A percentile compares a stretch with the other conserved stretches of the same genome.
Evolutionary conservation across 1,139 yeast species (phyloP).

Genomic region (Debaryomyces psychrophilus): DNA sequence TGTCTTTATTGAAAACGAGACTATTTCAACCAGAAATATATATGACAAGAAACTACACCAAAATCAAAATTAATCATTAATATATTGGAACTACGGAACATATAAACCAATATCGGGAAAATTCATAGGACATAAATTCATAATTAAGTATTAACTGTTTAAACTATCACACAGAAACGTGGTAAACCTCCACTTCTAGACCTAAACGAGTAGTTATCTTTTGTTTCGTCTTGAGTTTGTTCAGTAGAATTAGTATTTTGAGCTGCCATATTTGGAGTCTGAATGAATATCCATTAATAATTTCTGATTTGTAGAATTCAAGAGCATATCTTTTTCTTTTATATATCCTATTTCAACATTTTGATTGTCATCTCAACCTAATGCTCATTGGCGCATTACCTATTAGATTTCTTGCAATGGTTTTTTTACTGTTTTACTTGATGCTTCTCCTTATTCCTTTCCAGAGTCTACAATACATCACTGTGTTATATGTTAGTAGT

Average conservation of each 20-base stretch:
- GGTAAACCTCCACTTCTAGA: conserved; percentile 1
- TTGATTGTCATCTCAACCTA: conserved; percentile 1
- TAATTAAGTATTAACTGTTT: background rate
- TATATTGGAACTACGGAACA: conserved; percentile 5
- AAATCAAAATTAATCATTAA: conserved; percentile 2
- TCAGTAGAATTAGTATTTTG: conserved; percentile 7
- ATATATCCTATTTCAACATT: background rate
- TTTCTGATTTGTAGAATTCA: background rate
- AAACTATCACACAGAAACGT: conserved; percentile 6
- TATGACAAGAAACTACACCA: conserved; percentile 8
- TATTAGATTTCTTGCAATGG: conserved; percentile 6
- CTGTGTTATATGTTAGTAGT: background rate
- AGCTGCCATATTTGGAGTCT: conserved; percentile 5
- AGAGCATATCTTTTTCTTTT: background rate
- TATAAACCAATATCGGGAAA: conserved; percentile 3
- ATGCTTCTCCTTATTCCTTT: background rate
- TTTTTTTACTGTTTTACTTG: conserved; percentile 3
- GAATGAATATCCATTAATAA: background rate
- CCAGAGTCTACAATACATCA: background rate
- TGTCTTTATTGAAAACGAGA: conserved; percentile 21
- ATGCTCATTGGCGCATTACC: background rate
- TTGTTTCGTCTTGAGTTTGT: conserved; percentile 2
- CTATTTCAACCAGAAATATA: conserved; percentile 13
- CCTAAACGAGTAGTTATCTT: conserved; percentile 5
- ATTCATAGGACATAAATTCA: conserved; percentile 3